Percentiles rank a stretch among this genome's conserved stretches.
phyloP scores from a whole-genome alignment of 1,284 basidiomycete genomes.

The Microbotryum saponariae region DNA sequence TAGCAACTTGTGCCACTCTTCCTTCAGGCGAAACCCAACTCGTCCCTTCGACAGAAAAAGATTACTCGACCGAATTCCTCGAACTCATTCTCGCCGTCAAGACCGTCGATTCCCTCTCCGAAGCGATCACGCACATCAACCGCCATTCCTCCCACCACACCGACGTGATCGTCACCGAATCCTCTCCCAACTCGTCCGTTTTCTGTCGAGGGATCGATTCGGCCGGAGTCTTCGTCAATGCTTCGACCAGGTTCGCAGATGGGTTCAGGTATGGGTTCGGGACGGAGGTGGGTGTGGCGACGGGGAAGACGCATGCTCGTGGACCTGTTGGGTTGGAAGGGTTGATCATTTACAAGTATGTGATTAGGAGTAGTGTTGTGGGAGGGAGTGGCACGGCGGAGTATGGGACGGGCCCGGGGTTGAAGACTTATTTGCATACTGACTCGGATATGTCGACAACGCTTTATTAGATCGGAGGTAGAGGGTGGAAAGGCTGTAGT shows the following conservation, averaged over 20 bases:
- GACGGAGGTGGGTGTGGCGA: slow-evolving; percentile 96
- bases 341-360: slow-evolving; percentile 79
- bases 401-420: slow-evolving; percentile 63
- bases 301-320: slow-evolving; percentile 89
- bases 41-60: slow-evolving; percentile 43
- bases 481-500: too few relatives aligned
- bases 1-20: slow-evolving; percentile 38
- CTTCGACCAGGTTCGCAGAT: slow-evolving; percentile 90
- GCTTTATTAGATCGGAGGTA: too few relatives aligned
- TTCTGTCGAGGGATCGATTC: slow-evolving; percentile 86
- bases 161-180: slow-evolving; percentile 85
- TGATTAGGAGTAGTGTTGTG: slow-evolving; percentile 63
- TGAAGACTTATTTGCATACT: slow-evolving; percentile 67
- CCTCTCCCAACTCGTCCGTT: slow-evolving; percentile 53
- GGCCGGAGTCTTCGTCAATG: slow-evolving; percentile 89
- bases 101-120: slow-evolving; percentile 58
- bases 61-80: slow-evolving; percentile 84
- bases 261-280: slow-evolving; percentile 96
- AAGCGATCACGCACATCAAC: slow-evolving; percentile 85
- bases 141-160: slow-evolving; percentile 90
- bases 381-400: slow-evolving; percentile 72
- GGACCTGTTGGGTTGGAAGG: slow-evolving; percentile 96
- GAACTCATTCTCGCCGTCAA: slow-evolving; percentile 73
- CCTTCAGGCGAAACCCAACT: slow-evolving; percentile 28
- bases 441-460: not conserved